Percentiles rank a stretch among this genome's conserved stretches.
These are phyloP conservation scores for Nowakowskiella sp. DNA, from an alignment of 192 early-diverging fungal genomes.

Conservation along the genomic window DNA sequence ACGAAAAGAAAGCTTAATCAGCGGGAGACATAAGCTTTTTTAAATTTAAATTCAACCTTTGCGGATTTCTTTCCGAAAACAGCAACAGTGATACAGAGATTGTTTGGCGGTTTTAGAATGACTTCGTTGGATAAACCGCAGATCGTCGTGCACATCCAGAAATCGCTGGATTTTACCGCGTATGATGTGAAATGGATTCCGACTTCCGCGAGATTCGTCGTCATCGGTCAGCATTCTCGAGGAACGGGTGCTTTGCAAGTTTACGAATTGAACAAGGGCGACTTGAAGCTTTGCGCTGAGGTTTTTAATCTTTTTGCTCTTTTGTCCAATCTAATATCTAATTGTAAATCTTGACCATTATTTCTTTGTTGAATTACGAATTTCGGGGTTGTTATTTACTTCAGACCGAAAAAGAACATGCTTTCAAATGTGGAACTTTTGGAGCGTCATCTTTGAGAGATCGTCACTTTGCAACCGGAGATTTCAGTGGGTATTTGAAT, in stretches of 20 bases:
- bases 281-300: conserved; percentile 33
- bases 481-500: conserved; percentile 52
- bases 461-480: conserved; percentile 61
- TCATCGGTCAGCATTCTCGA: conserved; percentile 49
- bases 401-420: conserved; percentile 40
- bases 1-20: no score
- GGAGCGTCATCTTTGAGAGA: conserved; percentile 35
- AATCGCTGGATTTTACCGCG: conserved; percentile 33
- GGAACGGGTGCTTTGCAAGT: conserved; percentile 51
- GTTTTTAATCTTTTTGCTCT: conserved; percentile 25
- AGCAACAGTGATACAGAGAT: no score
- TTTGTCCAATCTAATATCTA: no score
- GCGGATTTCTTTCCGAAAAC: no score
- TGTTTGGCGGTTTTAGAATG: no score
- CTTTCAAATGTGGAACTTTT: conserved; percentile 53
- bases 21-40: no score
- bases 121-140: conserved; percentile 46
- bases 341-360: no score
- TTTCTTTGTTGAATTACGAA: no score
- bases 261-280: conserved; percentile 48
- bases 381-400: no score
- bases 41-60: no score
- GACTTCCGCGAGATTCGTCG: conserved; percentile 50
- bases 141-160: conserved; percentile 36
- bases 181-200: conserved; percentile 67